phyloP scores from a whole-genome alignment of 805 yeast genomes.

The Clavispora santaluciae region DNA sequence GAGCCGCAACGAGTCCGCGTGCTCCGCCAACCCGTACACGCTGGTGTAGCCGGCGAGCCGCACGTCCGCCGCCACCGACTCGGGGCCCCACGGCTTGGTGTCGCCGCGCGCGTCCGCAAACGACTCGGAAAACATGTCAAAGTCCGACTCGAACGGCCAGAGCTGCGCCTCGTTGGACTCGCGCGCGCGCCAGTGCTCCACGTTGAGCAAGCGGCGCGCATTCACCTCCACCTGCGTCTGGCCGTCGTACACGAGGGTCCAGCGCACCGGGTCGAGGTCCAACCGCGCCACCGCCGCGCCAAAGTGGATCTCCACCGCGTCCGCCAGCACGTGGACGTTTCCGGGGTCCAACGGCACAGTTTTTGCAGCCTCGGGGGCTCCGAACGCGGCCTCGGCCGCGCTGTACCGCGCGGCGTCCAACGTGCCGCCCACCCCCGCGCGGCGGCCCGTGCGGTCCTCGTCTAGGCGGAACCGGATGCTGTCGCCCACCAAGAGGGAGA shows the following conservation, averaged over 20 bases:
- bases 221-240: conserved; percentile 55
- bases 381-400: conserved; percentile 34
- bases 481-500: conserved; percentile 53
- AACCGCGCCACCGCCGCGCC: conserved; percentile 46
- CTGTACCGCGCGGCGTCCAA: conserved; percentile 49
- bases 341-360: neutral
- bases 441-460: conserved; percentile 43
- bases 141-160: conserved; percentile 50
- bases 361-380: conserved; percentile 1
- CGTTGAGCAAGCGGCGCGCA: conserved; percentile 63
- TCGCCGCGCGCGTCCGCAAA: conserved; percentile 68
- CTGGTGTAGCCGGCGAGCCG: conserved; percentile 53
- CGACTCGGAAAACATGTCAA: conserved; percentile 63
- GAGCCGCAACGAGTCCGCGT: conserved; percentile 74
- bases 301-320: conserved; percentile 21
- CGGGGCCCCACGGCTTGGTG: conserved; percentile 77
- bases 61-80: conserved; percentile 78
- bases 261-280: conserved; percentile 43
- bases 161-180: conserved; percentile 33
- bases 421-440: conserved; percentile 10
- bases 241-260: conserved; percentile 44
- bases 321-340: conserved; percentile 7
- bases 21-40: conserved; percentile 96
- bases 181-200: conserved; percentile 70
- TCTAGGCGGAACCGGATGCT: conserved; percentile 61